phyloP scores from a whole-genome alignment of 2,329 filamentous ascomycete species.

The Penicillium sp. region DNA sequence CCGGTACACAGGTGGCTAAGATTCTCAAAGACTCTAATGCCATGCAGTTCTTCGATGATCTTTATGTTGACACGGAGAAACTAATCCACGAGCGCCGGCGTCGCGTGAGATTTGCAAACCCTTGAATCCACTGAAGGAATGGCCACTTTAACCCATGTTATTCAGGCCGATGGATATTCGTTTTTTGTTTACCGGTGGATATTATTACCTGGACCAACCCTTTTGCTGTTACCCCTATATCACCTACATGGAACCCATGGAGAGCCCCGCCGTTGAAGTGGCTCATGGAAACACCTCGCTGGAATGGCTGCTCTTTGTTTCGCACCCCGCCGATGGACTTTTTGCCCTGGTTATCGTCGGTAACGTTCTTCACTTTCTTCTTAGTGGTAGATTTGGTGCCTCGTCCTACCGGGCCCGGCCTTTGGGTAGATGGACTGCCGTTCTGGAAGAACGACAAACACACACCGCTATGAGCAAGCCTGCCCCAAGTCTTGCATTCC shows the following conservation, averaged over 20 bases:
- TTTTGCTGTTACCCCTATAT: constrained; percentile 2
- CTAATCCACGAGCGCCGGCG: constrained; percentile 70
- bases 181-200: constrained; percentile 6
- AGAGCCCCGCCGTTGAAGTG: not conserved
- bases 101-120: constrained; percentile 40
- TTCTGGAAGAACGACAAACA: constrained; percentile 5
- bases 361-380: not conserved
- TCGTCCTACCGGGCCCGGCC: not conserved
- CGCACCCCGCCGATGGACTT: not conserved
- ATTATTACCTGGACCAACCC: constrained; percentile 8
- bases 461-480: constrained; percentile 1
- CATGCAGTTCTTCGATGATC: constrained; percentile 78
- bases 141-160: constrained; percentile 8
- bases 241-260: constrained; percentile 7
- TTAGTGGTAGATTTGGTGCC: not conserved
- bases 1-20: constrained; percentile 84
- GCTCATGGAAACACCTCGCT: constrained; percentile 2
- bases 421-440: not conserved
- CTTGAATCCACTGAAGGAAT: constrained; percentile 26
- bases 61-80: constrained; percentile 82
- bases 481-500: not conserved
- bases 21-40: constrained; percentile 82
- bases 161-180: constrained; percentile 4
- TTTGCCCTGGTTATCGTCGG: not conserved
- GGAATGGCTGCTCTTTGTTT: not conserved